A percentile compares a stretch with the other conserved stretches of the same genome.
phyloP scores from a whole-genome alignment of 73 alveolate species.

The Stentor coeruleus region DNA sequence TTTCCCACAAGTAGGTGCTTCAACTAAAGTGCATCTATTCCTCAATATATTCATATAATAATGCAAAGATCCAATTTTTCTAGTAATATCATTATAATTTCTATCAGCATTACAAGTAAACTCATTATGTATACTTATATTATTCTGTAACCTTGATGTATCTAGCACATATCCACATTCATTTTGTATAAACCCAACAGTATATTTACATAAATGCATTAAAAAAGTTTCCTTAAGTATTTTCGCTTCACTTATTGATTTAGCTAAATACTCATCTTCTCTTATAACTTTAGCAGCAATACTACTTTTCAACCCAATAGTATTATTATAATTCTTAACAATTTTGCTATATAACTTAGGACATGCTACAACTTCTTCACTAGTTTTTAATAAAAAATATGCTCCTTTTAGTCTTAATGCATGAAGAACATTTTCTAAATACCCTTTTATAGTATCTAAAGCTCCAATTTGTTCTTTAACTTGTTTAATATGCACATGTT shows the following conservation, averaged over 20 bases:
- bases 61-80: slow-evolving; percentile 34
- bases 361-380: background rate
- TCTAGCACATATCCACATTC: background rate
- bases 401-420: background rate
- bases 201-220: background rate
- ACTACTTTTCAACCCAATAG: background rate
- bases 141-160: background rate
- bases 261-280: background rate
- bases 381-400: too few relatives aligned
- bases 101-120: slow-evolving; percentile 23
- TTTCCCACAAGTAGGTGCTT: slow-evolving; percentile 64
- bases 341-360: background rate
- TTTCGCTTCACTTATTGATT: background rate
- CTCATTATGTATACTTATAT: background rate
- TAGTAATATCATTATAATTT: background rate
- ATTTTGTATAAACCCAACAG: background rate
- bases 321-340: too few relatives aligned
- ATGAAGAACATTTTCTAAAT: background rate
- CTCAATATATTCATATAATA: slow-evolving; percentile 45
- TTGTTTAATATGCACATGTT: background rate
- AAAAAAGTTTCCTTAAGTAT: background rate
- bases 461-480: background rate
- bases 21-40: slow-evolving; percentile 67
- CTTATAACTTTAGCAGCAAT: background rate
- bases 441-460: too few relatives aligned